A percentile compares a stretch with the other conserved stretches of the same genome.
Conservation (phyloP, 2,329 filamentous ascomycete species). For the Fusarium equiseti region DNA sequence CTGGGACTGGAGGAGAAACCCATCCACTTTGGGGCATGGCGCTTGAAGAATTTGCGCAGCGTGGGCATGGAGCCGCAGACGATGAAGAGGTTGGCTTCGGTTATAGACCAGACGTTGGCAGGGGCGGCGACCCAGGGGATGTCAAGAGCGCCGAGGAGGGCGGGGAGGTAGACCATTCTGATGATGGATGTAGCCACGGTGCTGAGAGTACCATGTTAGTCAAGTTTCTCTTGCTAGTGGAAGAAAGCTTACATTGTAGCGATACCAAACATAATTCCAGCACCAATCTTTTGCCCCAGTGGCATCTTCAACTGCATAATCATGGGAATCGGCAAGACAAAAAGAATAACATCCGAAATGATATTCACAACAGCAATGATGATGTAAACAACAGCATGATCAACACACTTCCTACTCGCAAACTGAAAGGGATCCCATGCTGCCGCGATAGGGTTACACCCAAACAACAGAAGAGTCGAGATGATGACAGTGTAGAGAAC, state of each 20-base stretch:
- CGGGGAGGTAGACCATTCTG: conserved; percentile 45
- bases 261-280: conserved; percentile 58
- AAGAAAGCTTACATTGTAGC: conserved; percentile 47
- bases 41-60: conserved; percentile 65
- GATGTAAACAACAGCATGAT: conserved; percentile 60
- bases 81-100: conserved; percentile 55
- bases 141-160: conserved; percentile 39
- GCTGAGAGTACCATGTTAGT: conserved; percentile 23
- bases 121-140: conserved; percentile 47
- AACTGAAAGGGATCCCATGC: conserved; percentile 43
- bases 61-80: conserved; percentile 51
- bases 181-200: conserved; percentile 51
- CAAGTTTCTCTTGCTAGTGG: accelerated
- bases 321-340: conserved; percentile 59
- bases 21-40: conserved; percentile 71
- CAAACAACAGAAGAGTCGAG: conserved; percentile 36
- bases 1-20: conserved; percentile 59
- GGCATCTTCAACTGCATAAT: conserved; percentile 59
- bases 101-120: conserved; percentile 47
- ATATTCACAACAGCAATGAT: conserved; percentile 62
- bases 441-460: conserved; percentile 30
- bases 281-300: conserved; percentile 58
- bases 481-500: conserved; percentile 46
- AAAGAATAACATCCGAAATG: conserved; percentile 60
- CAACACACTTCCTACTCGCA: conserved; percentile 54